Conservation (phyloP, 805 yeast genomes). For the Brettanomyces nanus region DNA sequence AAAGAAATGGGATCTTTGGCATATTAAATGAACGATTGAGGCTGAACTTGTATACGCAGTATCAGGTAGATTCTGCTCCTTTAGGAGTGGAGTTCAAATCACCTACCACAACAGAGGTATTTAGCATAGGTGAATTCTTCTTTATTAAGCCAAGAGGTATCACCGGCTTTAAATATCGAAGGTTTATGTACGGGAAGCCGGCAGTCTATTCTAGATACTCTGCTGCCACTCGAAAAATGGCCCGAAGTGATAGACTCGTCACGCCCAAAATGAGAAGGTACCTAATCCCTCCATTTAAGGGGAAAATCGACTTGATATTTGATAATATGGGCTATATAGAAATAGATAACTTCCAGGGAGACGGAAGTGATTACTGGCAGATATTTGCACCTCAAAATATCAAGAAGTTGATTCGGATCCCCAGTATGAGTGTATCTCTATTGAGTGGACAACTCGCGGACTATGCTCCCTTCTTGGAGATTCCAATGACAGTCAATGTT, state of each 20-base stretch:
- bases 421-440: not conserved
- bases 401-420: slow-evolving; percentile 1
- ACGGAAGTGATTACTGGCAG: slow-evolving; percentile 1
- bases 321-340: slow-evolving; percentile 3
- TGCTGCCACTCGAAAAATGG: not conserved
- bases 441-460: not conserved
- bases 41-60: slow-evolving; percentile 1
- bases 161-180: not conserved
- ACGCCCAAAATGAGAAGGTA: slow-evolving; percentile 1
- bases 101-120: not conserved
- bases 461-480: not conserved
- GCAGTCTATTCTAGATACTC: not conserved
- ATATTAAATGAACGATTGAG: slow-evolving; percentile 6
- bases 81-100: not conserved
- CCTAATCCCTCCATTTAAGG: slow-evolving; percentile 2
- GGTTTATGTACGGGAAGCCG: slow-evolving; percentile 3
- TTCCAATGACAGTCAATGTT: slow-evolving; percentile 2
- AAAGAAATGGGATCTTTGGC: slow-evolving; percentile 15
- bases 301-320: slow-evolving; percentile 3
- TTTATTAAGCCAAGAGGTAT: slow-evolving; percentile 3
- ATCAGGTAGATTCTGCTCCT: not conserved
- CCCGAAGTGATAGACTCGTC: not conserved
- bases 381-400: slow-evolving; percentile 3
- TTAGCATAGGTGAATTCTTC: slow-evolving; percentile 3
- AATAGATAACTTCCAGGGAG: not conserved